Conservation (phyloP, 768 basidiomycete species). For the Tylopilus sp. region DNA sequence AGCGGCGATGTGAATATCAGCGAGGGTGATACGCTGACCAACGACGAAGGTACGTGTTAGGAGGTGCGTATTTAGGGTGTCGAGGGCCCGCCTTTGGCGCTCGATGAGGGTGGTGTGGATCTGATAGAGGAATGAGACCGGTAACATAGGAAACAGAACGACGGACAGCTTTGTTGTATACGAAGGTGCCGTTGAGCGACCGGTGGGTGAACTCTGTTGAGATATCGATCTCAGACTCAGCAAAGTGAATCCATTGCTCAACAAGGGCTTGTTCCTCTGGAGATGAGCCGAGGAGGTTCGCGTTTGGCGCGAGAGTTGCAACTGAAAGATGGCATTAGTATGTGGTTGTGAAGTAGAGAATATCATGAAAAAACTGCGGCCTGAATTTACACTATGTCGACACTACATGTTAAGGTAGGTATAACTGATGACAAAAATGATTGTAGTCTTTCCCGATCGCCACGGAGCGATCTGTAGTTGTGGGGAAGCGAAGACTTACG, state of each 20-base stretch:
- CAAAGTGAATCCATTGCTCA: slow-evolving; percentile 82
- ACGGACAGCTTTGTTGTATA: slow-evolving; percentile 83
- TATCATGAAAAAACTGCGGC: slow-evolving; percentile 1
- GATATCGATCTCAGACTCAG: slow-evolving; percentile 58
- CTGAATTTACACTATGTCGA: slow-evolving; percentile 38
- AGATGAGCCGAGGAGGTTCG: slow-evolving; percentile 67
- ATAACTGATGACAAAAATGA: slow-evolving; percentile 53
- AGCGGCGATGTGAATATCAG: slow-evolving; percentile 73
- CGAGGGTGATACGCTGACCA: slow-evolving; percentile 91
- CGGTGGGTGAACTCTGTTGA: slow-evolving; percentile 36
- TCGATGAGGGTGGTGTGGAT: slow-evolving; percentile 54
- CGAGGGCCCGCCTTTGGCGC: slow-evolving; percentile 53
- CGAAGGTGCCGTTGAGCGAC: slow-evolving; percentile 48
- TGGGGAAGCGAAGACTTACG: slow-evolving; percentile 52
- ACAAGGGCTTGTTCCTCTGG: slow-evolving; percentile 68
- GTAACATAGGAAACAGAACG: not conserved
- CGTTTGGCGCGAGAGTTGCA: slow-evolving; percentile 70
- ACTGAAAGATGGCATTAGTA: slow-evolving; percentile 45
- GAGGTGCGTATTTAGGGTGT: slow-evolving; percentile 72
- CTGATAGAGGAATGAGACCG: slow-evolving; percentile 33
- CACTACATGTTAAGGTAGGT: slow-evolving; percentile 64
- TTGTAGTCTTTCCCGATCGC: slow-evolving; percentile 25
- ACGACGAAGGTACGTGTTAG: slow-evolving; percentile 83
- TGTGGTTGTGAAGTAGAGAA: slow-evolving; percentile 10
- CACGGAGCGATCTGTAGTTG: slow-evolving; percentile 9